These are phyloP conservation scores for Crepidotus sp. DNA, from an alignment of 1,284 basidiomycete genomes.

Conservation along the genomic window DNA sequence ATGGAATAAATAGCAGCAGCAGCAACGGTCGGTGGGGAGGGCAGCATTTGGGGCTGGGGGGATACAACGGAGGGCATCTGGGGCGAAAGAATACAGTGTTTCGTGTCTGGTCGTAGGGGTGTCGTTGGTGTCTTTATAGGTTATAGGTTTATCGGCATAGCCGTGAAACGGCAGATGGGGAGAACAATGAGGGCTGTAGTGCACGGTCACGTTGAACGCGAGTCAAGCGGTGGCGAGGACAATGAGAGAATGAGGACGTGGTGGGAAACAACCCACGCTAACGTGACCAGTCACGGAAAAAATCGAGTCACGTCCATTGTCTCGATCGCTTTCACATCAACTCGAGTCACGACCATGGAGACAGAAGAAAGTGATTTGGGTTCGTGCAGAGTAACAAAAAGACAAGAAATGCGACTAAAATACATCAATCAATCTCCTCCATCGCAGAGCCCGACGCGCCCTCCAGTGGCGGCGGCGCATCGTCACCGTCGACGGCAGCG, in stretches of 20 bases:
- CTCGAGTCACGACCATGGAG: conserved; percentile 1
- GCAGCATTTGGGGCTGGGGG: conserved; percentile 1
- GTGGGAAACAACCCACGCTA: no score
- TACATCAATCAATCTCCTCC: conserved; percentile 77
- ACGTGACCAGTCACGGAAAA: no score
- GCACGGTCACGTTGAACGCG: no score
- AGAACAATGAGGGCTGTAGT: conserved; percentile 9
- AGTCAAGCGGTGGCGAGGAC: no score
- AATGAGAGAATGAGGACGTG: no score
- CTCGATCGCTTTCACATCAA: background rate
- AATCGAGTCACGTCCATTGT: conserved; percentile 6
- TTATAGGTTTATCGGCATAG: no score
- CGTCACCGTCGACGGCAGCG: conserved; percentile 28
- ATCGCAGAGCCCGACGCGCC: conserved; percentile 63
- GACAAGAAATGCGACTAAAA: conserved; percentile 5
- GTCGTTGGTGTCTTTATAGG: conserved; percentile 14
- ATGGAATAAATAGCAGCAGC: conserved; percentile 17
- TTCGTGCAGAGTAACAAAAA: conserved; percentile 3
- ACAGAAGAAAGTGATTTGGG: conserved; percentile 1
- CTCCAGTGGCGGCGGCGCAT: conserved; percentile 42
- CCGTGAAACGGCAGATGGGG: background rate
- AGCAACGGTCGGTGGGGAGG: background rate
- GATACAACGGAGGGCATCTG: conserved; percentile 9
- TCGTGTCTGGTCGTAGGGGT: no score
- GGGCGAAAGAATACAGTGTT: conserved; percentile 15